Evolutionary conservation across 2,329 filamentous ascomycete genomes (phyloP).

Genomic region (Diaporthe sp.): DNA sequence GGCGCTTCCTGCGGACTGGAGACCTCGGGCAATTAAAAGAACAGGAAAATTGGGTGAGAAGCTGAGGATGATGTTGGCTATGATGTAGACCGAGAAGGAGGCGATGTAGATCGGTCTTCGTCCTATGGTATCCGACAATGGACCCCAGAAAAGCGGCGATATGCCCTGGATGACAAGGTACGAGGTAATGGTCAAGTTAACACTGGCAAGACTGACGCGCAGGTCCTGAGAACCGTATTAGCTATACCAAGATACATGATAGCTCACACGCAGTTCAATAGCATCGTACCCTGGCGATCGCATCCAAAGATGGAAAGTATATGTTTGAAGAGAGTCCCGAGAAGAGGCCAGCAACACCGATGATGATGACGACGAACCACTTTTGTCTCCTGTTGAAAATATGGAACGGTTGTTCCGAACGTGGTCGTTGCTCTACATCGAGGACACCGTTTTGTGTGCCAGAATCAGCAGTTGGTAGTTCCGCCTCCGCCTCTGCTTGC

Average conservation of each 20-base stretch:
- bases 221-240: slow-evolving; percentile 45
- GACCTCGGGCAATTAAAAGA: slow-evolving; percentile 59
- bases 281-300: slow-evolving; percentile 51
- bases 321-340: slow-evolving; percentile 67
- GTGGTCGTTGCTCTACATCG: background rate
- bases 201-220: slow-evolving; percentile 47
- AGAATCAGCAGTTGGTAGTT: background rate
- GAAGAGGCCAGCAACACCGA: slow-evolving; percentile 65
- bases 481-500: background rate
- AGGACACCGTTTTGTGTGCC: background rate
- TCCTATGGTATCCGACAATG: slow-evolving; percentile 62
- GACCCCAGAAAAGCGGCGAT: slow-evolving; percentile 63
- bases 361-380: slow-evolving; percentile 62
- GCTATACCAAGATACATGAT: background rate
- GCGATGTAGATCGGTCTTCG: slow-evolving; percentile 60
- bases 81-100: slow-evolving; percentile 62
- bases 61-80: slow-evolving; percentile 61
- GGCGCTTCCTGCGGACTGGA: slow-evolving; percentile 64
- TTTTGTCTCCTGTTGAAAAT: slow-evolving; percentile 57
- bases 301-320: slow-evolving; percentile 61
- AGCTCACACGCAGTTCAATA: too few species aligned
- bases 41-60: slow-evolving; percentile 58
- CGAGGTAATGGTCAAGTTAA: slow-evolving; percentile 57
- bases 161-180: slow-evolving; percentile 67
- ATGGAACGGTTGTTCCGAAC: slow-evolving; percentile 47